Base-by-base conservation (phyloP, 139 green algal species). In the Coccomyxa sp. region DNA sequence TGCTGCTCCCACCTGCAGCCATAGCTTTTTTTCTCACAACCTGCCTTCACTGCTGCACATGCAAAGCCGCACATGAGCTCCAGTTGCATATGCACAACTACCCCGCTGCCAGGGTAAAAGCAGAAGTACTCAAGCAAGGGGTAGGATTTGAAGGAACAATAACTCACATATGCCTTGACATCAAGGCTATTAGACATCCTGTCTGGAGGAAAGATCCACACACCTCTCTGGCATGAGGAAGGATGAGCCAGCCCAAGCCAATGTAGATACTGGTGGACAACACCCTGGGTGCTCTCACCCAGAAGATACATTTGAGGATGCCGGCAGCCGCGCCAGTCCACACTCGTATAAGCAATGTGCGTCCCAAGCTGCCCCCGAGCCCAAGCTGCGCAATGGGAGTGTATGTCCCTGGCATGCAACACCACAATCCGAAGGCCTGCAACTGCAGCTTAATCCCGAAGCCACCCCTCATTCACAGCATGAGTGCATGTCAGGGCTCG, bases 261-360 rank as follows among this genome's bases (percentile, higher is more conserved):
- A 90, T 51, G 67, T 88, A 90, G 21, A 89, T 74, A 1, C 28
- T 38, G 13, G 82, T 83, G 45, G 81, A 60, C 60, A 90, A 63
- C 14, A 27, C 27, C 79, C 87, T 89, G 27, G 68, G 67, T 21
- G 66, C 74, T 57, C n/a, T 81, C 15, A 81, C n/a, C 82, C 76
- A 87, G 79, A 91, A 89, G 18, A 91, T 30, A 23, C n/a, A 81
- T n/a, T 89, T 82, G 27, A 82, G 14, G 28, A 91, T 80, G 45
- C 88, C 88, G 3, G 75, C 32, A 17, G 77, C 12, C 16, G 87
- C 84, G 67, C 82, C 84, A 9, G 57, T 32, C 87, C 88, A 91
- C 32, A 91, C 84, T 18, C 79, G 60, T 1, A 45, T 28, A 45
- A 91, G 27, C 32, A 89, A 32, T 13, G 30, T 21, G 14, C 58